These are phyloP conservation scores for Lumnitzera racemosa DNA, from an alignment of 345 rosid species.

Conservation along the genomic window DNA sequence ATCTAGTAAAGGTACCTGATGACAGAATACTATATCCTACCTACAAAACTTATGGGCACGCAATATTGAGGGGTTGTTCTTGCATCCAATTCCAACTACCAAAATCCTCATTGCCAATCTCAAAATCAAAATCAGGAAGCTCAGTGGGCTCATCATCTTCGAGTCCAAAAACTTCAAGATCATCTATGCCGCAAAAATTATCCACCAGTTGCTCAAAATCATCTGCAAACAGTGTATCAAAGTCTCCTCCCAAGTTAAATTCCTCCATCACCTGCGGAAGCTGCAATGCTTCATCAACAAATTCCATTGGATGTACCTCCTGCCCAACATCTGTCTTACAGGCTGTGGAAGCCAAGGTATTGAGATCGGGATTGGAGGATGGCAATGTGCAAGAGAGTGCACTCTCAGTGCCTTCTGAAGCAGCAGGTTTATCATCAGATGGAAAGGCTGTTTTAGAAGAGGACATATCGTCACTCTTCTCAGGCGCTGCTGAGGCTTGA, in stretches of 20 bases:
- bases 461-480: slow-evolving; percentile 18
- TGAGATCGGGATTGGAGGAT: slow-evolving; percentile 35
- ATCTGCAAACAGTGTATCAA: slow-evolving; percentile 29
- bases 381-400: slow-evolving; percentile 50
- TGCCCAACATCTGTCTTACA: slow-evolving; percentile 13
- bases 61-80: slow-evolving; percentile 28
- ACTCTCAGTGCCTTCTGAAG: slow-evolving; percentile 40
- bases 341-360: slow-evolving; percentile 31
- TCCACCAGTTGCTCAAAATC: slow-evolving; percentile 40
- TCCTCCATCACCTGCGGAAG: slow-evolving; percentile 23
- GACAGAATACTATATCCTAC: slow-evolving; percentile 17
- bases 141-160: slow-evolving; percentile 38
- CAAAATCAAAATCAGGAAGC: slow-evolving; percentile 72
- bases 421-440: neutral
- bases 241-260: slow-evolving; percentile 34
- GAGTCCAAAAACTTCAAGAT: slow-evolving; percentile 41
- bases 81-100: slow-evolving; percentile 9
- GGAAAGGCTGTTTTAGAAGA: neutral
- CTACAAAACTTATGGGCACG: slow-evolving; percentile 90
- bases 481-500: slow-evolving; percentile 5
- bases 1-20: neutral
- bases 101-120: slow-evolving; percentile 38
- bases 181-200: slow-evolving; percentile 54
- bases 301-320: slow-evolving; percentile 35
- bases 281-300: slow-evolving; percentile 32